Percentiles rank a stretch among this genome's conserved stretches.
Evolutionary conservation across 2,329 filamentous ascomycete genomes (phyloP).

Genomic region (Pseudopithomyces maydicus): DNA sequence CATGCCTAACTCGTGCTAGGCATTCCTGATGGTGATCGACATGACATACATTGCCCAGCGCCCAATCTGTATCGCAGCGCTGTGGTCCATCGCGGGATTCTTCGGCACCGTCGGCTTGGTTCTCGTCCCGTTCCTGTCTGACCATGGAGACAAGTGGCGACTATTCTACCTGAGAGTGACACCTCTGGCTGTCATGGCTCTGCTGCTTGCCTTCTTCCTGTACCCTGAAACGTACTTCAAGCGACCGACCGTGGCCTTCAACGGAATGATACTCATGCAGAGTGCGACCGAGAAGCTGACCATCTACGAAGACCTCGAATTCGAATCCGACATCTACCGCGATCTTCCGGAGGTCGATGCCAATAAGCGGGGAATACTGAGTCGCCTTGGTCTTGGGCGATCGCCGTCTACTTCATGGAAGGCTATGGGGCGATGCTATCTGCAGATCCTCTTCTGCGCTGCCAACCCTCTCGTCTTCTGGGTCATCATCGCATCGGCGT

Average conservation of each 20-base stretch:
- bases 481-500: constrained; percentile 28
- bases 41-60: constrained; percentile 48
- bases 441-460: constrained; percentile 34
- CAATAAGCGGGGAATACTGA: constrained; percentile 14
- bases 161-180: constrained; percentile 40
- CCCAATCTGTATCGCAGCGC: constrained; percentile 38
- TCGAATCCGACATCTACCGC: constrained; percentile 29
- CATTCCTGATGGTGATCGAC: constrained; percentile 45
- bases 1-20: constrained; percentile 23
- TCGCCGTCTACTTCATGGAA: constrained; percentile 33
- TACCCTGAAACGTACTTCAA: constrained; percentile 50
- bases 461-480: constrained; percentile 40
- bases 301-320: constrained; percentile 43
- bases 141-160: constrained; percentile 37
- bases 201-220: constrained; percentile 37
- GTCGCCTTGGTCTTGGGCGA: constrained; percentile 24
- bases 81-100: constrained; percentile 39
- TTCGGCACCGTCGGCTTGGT: constrained; percentile 30
- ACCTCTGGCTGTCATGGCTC: constrained; percentile 24
- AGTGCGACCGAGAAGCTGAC: constrained; percentile 46
- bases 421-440: constrained; percentile 27
- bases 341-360: constrained; percentile 23
- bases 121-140: constrained; percentile 33
- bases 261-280: constrained; percentile 48
- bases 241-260: constrained; percentile 48